Conservation (phyloP, 345 rosid genomes). For the Isatis tinctoria region DNA sequence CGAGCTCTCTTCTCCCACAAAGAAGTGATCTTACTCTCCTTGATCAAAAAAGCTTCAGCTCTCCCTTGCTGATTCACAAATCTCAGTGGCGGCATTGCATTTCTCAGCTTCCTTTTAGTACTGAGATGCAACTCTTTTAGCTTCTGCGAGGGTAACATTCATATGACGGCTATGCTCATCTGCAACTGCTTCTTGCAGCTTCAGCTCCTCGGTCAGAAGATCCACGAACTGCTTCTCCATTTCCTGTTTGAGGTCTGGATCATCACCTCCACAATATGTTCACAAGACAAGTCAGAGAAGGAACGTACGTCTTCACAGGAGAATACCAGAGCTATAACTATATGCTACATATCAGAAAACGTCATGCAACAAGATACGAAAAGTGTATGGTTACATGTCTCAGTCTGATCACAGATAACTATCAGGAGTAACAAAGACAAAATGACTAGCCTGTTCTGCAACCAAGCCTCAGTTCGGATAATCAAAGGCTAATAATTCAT, state of each 20-base stretch:
- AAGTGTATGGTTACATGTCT: neutral
- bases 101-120: slow-evolving; percentile 97
- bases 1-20: slow-evolving; percentile 90
- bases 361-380: neutral
- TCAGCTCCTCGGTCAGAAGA: slow-evolving; percentile 87
- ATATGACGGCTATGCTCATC: slow-evolving; percentile 78
- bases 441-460: neutral
- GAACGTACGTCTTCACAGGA: neutral
- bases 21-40: slow-evolving; percentile 77
- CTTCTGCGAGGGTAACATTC: slow-evolving; percentile 80
- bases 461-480: neutral
- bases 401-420: neutral
- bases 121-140: slow-evolving; percentile 90
- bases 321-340: neutral
- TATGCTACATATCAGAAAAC: neutral
- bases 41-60: slow-evolving; percentile 64
- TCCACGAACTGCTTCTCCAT: slow-evolving; percentile 96
- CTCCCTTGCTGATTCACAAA: slow-evolving; percentile 93
- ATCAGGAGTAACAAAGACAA: neutral
- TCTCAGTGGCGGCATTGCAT: slow-evolving; percentile 92
- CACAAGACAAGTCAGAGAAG: neutral
- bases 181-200: slow-evolving; percentile 83
- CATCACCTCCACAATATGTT: slow-evolving; percentile 84
- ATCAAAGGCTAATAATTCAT: neutral
- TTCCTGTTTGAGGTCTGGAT: slow-evolving; percentile 87